Base-by-base conservation (phyloP, 306 rosid genomes). In the Vigna nakashimae region DNA sequence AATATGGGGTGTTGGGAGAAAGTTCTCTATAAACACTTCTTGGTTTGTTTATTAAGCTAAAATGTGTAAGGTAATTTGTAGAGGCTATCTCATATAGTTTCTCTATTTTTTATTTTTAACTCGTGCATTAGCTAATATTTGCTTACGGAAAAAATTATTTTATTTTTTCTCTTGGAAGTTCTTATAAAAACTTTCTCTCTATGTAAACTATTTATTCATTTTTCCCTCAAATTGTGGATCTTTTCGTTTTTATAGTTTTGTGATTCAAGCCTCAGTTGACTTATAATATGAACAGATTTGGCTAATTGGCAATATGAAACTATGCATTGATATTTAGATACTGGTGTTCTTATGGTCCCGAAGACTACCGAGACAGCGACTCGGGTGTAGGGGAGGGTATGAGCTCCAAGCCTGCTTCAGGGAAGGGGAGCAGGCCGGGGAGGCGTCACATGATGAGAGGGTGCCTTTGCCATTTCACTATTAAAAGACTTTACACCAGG, bases 311-410 rank as follows among this genome's bases (percentile, higher is more conserved):
- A 32, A 63, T 34, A 58, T 70, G 45, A 14, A 24, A 38, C 20
- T 65, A 52, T 62, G 30, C 56, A 49, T 57, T 66, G 80, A 80
- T 59, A 82, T 73, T 66, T 79, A 91, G 93, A 75, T 91, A 89
- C 60, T 92, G 97, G 97, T 90, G 97, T 86, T 92, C 93, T 76
- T 92, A 90, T 78, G 97, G 97, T 71, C 97, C 93, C n/a, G 91
- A 90, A 82, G 97, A 90, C 75, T 89, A 87, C 71, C 74, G 93
- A 80, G 93, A 86, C 71, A 82, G 86, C 46, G 89, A 89, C 26
- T 78, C 81, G 8, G 65, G 81, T 67, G 9, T 70, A 18, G 86
- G 77, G 53, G 87, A 86, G 76, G 80, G 84, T 50, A 76, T 83
- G 70, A 86, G 76, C 75, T 28, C 75, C 56, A 92, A 88, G 73